Percentiles rank a stretch among this genome's conserved stretches.
phyloP scores from a whole-genome alignment of 352 stramenopile species.

The Phytophthora pistaciae region DNA sequence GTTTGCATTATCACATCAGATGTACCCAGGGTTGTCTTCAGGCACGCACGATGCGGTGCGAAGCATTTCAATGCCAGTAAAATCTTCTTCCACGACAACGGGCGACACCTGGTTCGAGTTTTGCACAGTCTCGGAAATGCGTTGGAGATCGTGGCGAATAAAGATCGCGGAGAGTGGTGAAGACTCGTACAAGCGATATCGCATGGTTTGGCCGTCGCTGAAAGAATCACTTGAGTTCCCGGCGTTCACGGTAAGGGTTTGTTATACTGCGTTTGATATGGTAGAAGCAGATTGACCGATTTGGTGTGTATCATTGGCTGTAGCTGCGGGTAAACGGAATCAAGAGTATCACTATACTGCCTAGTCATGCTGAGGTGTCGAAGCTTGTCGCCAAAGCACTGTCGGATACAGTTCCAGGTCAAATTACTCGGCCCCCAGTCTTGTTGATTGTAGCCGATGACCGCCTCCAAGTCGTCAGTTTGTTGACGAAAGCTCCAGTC shows the following conservation, averaged over 20 bases:
- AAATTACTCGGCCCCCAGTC: conserved; percentile 17
- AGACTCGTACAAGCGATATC: conserved; percentile 2
- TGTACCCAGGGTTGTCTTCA: conserved; percentile 46
- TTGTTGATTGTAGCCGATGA: conserved; percentile 22
- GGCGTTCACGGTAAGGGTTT: conserved; percentile 28
- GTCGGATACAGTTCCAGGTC: conserved; percentile 3
- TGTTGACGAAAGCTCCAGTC: conserved; percentile 15
- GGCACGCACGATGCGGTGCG: conserved; percentile 39
- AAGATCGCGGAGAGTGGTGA: conserved; percentile 4
- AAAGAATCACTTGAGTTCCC: conserved; percentile 50
- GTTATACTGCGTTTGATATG: neutral
- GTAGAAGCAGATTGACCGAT: neutral
- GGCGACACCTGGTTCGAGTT: conserved; percentile 33
- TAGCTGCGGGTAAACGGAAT: conserved; percentile 17
- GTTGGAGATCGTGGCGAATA: conserved; percentile 39
- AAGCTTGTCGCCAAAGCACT: conserved; percentile 15
- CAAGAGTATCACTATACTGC: conserved; percentile 17
- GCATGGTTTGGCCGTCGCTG: conserved; percentile 49
- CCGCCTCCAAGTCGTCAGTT: conserved; percentile 24
- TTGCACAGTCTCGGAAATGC: conserved; percentile 39
- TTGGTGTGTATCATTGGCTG: neutral
- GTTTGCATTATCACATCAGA: conserved; percentile 17
- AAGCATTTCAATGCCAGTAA: conserved; percentile 33
- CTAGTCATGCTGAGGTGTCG: conserved; percentile 13
- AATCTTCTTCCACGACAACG: neutral